Evolutionary conservation across 2,329 filamentous ascomycete genomes (phyloP), one percentile per base, ranked within the genome.

Genomic region (Scorias spongiosa): DNA sequence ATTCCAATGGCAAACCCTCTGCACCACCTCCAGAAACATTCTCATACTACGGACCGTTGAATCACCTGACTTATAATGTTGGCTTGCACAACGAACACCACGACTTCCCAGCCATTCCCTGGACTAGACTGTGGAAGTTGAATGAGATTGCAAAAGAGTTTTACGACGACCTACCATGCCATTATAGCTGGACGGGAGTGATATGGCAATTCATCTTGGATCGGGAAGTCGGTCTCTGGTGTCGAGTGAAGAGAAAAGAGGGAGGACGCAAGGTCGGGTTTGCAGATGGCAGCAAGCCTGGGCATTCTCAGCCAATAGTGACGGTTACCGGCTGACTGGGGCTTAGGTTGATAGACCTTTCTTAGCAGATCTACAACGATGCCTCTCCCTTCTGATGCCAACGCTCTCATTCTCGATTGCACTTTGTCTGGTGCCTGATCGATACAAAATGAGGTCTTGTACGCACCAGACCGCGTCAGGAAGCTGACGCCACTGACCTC

Each of bases 1-100:
- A 62, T 49, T 57, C 63, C 12, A 12, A 12, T 9, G 32, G 15
- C 32, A 36, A 36, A 9, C 32, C 15, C 11, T 36, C 32, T 36
- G 57, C 56, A 7, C 65, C 66, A 2, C 74, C 93, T 4, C 88
- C 91, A 2, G 91, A 98, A 71, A 98, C 91, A 1, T 98, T 86
- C 68, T 89, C 82, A 40, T 98, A 98, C 74, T 98, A 98, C 61
- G 91, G 91, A 0, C 77, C 83, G 1, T 74, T 96, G 51, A 98
- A 98, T 67, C 66, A 87, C 56, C 66, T 98, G 41, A 94, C 88
- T 1, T 98, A 96, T 72, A 98, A 98, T 56, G 91, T 98, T 39
- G 91, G 91, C 43, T 69, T 95, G 57, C 91, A 98, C 70, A 98
- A 98, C 62, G 91, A 98, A 70, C 91, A 98, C 66, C 91, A 98